phyloP scores from a whole-genome alignment of 805 yeast species.

The Kodamaea nitidulidarum region DNA sequence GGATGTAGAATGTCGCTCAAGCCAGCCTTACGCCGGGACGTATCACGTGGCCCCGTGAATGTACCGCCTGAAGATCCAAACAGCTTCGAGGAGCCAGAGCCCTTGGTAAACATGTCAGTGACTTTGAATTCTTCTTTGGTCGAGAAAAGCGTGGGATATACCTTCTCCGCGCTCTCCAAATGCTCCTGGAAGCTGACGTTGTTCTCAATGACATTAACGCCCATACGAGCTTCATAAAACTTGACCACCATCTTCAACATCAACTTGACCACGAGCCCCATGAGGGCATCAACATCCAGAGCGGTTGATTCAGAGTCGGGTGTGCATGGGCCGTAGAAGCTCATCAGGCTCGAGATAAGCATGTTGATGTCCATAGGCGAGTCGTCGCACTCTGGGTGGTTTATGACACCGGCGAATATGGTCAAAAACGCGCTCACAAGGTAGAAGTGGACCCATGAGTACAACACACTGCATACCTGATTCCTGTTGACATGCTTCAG shows the following conservation, averaged over 20 bases:
- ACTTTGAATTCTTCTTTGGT: slow-evolving; percentile 4
- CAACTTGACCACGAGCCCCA: slow-evolving; percentile 17
- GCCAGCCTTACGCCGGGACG: background rate
- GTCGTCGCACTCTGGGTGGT: slow-evolving; percentile 27
- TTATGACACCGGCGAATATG: slow-evolving; percentile 18
- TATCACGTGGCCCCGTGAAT: background rate
- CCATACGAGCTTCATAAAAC: slow-evolving; percentile 14
- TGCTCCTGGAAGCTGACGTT: slow-evolving; percentile 14
- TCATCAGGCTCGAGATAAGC: slow-evolving; percentile 21
- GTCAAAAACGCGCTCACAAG: slow-evolving; percentile 29
- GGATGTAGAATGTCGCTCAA: background rate
- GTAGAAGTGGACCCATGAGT: slow-evolving; percentile 30
- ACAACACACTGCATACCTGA: slow-evolving; percentile 20
- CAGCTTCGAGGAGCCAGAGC: background rate
- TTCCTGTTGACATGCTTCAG: slow-evolving; percentile 19
- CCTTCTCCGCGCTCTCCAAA: slow-evolving; percentile 13
- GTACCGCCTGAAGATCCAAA: background rate
- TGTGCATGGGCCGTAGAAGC: slow-evolving; percentile 13
- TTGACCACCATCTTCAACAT: slow-evolving; percentile 17
- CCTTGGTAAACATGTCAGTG: slow-evolving; percentile 1
- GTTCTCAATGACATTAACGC: slow-evolving; percentile 9
- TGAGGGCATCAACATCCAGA: slow-evolving; percentile 9
- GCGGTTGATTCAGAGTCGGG: background rate
- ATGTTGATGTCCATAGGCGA: slow-evolving; percentile 26
- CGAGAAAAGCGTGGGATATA: slow-evolving; percentile 11